Conservation (phyloP, 2,329 filamentous ascomycete species). For the Epichloe hybrida region DNA sequence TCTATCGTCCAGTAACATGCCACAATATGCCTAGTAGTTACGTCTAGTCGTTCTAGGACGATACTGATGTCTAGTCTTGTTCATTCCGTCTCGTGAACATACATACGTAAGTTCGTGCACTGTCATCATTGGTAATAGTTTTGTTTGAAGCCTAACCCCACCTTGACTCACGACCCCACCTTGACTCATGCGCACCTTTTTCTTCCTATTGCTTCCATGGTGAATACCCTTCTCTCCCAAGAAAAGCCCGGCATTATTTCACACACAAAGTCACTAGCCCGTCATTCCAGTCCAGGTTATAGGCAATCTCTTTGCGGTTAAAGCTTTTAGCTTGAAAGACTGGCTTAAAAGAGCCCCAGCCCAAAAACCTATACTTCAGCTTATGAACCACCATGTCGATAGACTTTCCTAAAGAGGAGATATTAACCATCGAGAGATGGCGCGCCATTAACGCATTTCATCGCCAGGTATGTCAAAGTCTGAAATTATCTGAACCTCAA, state of each 20-base stretch:
- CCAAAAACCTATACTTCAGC: neutral
- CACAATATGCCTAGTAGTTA: neutral
- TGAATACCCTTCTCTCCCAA: neutral
- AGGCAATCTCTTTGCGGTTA: neutral
- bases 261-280: neutral
- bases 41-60: neutral
- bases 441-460: conserved; percentile 85
- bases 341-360: neutral
- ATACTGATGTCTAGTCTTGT: too few species aligned
- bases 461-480: conserved; percentile 45
- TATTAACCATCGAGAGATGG: conserved; percentile 74
- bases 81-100: neutral
- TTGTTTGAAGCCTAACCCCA: neutral
- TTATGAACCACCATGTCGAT: conserved; percentile 56
- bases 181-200: conserved; percentile 2
- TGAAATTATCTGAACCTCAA: neutral
- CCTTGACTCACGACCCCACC: conserved; percentile 1
- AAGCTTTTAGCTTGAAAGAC: neutral
- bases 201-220: neutral
- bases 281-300: neutral
- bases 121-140: neutral
- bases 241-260: neutral
- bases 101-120: neutral
- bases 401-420: conserved; percentile 86
- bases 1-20: neutral